A percentile compares a stretch with the other conserved stretches of the same genome.
Conservation (phyloP, 768 basidiomycete genomes). For the Lentinula edodes region DNA sequence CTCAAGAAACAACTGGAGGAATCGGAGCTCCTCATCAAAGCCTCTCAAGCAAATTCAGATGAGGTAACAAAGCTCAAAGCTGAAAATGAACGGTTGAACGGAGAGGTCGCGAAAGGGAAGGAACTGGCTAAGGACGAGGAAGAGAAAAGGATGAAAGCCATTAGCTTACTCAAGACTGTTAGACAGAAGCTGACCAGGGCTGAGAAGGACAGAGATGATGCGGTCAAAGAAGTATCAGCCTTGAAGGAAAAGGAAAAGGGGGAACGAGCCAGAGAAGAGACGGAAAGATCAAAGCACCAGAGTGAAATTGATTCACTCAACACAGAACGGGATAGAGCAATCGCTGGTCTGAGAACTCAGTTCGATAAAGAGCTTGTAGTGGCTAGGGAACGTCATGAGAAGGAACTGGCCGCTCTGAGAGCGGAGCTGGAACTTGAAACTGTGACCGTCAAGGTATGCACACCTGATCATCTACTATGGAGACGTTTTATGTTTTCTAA, state of each 20-base stretch:
- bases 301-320: slow-evolving; percentile 60
- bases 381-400: slow-evolving; percentile 66
- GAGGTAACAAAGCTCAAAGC: slow-evolving; percentile 42
- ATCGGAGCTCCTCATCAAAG: slow-evolving; percentile 63
- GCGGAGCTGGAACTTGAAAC: slow-evolving; percentile 77
- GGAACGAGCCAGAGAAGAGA: slow-evolving; percentile 34
- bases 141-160: slow-evolving; percentile 93
- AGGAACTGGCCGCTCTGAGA: slow-evolving; percentile 57
- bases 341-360: slow-evolving; percentile 54
- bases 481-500: background rate
- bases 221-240: slow-evolving; percentile 47
- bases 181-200: slow-evolving; percentile 94
- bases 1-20: slow-evolving; percentile 65
- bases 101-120: slow-evolving; percentile 59
- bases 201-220: slow-evolving; percentile 89
- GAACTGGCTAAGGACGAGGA: slow-evolving; percentile 84
- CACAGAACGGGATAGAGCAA: slow-evolving; percentile 56
- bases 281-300: slow-evolving; percentile 48
- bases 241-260: slow-evolving; percentile 48
- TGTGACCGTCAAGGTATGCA: slow-evolving; percentile 63
- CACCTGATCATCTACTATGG: background rate
- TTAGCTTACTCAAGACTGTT: slow-evolving; percentile 91
- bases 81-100: slow-evolving; percentile 53
- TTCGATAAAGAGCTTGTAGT: slow-evolving; percentile 66
- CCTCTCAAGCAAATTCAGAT: slow-evolving; percentile 50